Base-by-base conservation (phyloP, 306 rosid species). In the Cajanus cajan region DNA sequence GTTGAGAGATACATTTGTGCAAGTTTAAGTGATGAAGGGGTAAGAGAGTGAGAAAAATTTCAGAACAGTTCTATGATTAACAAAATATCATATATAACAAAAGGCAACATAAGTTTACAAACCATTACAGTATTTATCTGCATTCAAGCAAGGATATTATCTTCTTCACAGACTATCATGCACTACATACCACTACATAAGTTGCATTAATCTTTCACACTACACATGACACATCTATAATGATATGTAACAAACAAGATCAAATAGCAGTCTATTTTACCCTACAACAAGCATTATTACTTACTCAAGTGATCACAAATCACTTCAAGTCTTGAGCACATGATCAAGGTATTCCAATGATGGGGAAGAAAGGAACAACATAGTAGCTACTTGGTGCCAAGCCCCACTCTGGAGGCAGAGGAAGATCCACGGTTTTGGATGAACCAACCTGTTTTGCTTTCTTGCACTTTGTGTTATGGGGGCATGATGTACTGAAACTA, bases 401-500 rank as follows among this genome's bases (percentile, higher is more conserved):
- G 4, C 99, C 99, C 99, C 97, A 95, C 75, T 88, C 90, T 5
- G 85, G 93, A 25, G 99, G 98, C 48, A 95, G 73, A 75, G 99
- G 99, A 36, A 95, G 59, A 84, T 95, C 67, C 12, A 93, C 3
- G 4, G 93, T 95, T 83, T 93, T 84, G 66, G 98, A 95, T 7
- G 98, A 87, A 62, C 87, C 89, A 19, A 86, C 50, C 28, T 82
- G n/a, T 31, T 80, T 80, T 28, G 13, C 34, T 51, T 75, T 68
- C 70, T 71, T 84, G 63, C 97, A 91, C 0, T 76, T 73, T 52
- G 72, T 68, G 73, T 55, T 73, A 15, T 79, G 50, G 0, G 90
- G 90, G 88, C 98, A 90, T 58, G 90, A 80, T 11, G 79, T 86
- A 78, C 81, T 80, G 86, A 93, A 88, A 65, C 79, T 84, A 50